Evolutionary conservation across 1,284 basidiomycete species (phyloP), one percentile per base, ranked within the genome.

Genomic region (Bjerkandera adusta): DNA sequence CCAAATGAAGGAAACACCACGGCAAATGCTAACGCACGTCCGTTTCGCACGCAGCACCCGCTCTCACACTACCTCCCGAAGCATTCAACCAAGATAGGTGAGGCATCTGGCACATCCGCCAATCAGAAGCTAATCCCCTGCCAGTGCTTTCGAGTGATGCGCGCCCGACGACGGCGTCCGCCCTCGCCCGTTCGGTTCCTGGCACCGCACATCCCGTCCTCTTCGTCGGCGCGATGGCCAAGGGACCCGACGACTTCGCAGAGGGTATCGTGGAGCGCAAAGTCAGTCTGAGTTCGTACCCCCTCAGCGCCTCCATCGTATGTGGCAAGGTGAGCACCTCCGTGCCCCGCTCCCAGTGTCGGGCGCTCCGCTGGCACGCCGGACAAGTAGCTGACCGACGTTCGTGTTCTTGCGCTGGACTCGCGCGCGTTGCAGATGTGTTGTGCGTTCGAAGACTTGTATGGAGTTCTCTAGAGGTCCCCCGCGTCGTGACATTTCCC

Each of bases 141-240:
- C 35, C 58, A 93, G 90, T 96, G 1, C 80, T 97, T 21, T 98
- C 90, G 21, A 93, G 89, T 46, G 95, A 99, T 60, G 86, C 94
- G 1, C 89, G 83, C 5, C 89, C 88, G 1, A 77, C 90, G 41
- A 20, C 13, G 12, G 54, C 80, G 89, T 36, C 70, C 98, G 33
- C 89, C 89, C 4, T 74, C 79, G 54, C 98, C 93, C 70, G 75
- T 98, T 25, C 80, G 81, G 2, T 83, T 77, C 0, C 69, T 92
- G 3, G 94, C 86, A 48, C 89, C 91, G 8, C 91, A 97, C 60
- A 86, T 85, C 74, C 98, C 50, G 94, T 92, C 12, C 90, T 99
- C 45, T 97, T 98, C 63, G 93, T 99, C 41, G 96, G 96, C 48
- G 96, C 96, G 20, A 97, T 97, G 94, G 94, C 94, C 3, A 77